Conservation (phyloP, 805 yeast genomes). For the Hanseniaspora pseudoguilliermondii region DNA sequence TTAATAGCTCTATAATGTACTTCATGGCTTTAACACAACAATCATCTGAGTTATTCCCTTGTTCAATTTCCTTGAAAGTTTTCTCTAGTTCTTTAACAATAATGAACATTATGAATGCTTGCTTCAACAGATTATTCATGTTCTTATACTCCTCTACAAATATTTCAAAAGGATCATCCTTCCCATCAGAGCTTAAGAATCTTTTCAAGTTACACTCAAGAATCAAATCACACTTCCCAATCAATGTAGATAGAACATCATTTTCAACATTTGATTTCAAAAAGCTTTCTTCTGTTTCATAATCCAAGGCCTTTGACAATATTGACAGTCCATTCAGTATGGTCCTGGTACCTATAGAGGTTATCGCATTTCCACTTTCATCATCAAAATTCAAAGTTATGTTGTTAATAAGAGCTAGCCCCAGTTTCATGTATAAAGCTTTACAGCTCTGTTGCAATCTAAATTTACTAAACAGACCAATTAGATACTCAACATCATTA, state of each 20-base stretch:
- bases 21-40: not conserved
- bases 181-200: not conserved
- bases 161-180: not conserved
- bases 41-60: not conserved
- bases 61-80: not conserved
- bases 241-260: not conserved
- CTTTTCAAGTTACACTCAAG: slow-evolving; percentile 3
- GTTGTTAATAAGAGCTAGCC: not conserved
- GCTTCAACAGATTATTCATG: slow-evolving; percentile 10
- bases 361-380: not conserved
- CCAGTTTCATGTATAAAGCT: slow-evolving; percentile 5
- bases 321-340: slow-evolving; percentile 9
- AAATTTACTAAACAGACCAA: not conserved
- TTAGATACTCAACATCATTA: slow-evolving; percentile 10
- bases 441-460: slow-evolving; percentile 7
- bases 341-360: not conserved
- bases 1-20: not conserved
- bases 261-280: not conserved
- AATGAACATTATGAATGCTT: slow-evolving; percentile 1
- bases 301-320: slow-evolving; percentile 4
- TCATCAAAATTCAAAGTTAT: not conserved
- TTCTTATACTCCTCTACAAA: slow-evolving; percentile 1
- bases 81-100: slow-evolving; percentile 6
- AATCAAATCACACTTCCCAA: slow-evolving; percentile 1
- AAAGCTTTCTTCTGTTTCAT: not conserved